A percentile compares a stretch with the other conserved stretches of the same genome.
Conservation (phyloP, 2,329 filamentous ascomycete genomes). For the Daldinia sp. region DNA sequence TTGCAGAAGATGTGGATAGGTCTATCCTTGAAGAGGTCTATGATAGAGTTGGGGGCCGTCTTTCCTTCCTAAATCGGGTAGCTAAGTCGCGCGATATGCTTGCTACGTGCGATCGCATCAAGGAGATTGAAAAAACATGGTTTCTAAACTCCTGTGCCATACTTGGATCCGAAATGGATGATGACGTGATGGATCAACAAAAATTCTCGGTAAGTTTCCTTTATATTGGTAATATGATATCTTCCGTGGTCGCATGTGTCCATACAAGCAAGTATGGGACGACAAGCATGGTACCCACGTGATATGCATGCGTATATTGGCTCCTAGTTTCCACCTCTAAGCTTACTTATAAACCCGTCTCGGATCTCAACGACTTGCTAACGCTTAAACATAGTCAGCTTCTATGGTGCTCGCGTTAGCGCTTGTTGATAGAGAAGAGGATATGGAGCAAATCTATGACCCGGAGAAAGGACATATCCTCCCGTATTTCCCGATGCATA, state of each 20-base stretch:
- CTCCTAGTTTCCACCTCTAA: neutral
- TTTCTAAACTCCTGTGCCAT: slow-evolving; percentile 83
- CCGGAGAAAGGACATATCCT: slow-evolving; percentile 74
- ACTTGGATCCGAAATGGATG: slow-evolving; percentile 81
- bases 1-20: slow-evolving; percentile 64
- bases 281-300: neutral
- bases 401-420: slow-evolving; percentile 94
- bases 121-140: slow-evolving; percentile 77
- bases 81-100: slow-evolving; percentile 88
- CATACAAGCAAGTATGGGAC: neutral
- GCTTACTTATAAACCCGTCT: neutral
- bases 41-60: slow-evolving; percentile 82
- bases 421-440: slow-evolving; percentile 81
- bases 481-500: slow-evolving; percentile 81
- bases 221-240: neutral
- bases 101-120: slow-evolving; percentile 76
- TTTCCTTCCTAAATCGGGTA: slow-evolving; percentile 88
- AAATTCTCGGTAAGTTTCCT: slow-evolving; percentile 8
- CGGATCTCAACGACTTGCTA: neutral
- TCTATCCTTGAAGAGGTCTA: slow-evolving; percentile 79
- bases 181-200: slow-evolving; percentile 89
- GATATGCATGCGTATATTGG: neutral
- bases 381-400: slow-evolving; percentile 71
- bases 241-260: too few relatives aligned
- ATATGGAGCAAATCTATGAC: slow-evolving; percentile 73